Base-by-base conservation (phyloP, 495 filamentous ascomycete species). In the Jackrogersella minutella region DNA sequence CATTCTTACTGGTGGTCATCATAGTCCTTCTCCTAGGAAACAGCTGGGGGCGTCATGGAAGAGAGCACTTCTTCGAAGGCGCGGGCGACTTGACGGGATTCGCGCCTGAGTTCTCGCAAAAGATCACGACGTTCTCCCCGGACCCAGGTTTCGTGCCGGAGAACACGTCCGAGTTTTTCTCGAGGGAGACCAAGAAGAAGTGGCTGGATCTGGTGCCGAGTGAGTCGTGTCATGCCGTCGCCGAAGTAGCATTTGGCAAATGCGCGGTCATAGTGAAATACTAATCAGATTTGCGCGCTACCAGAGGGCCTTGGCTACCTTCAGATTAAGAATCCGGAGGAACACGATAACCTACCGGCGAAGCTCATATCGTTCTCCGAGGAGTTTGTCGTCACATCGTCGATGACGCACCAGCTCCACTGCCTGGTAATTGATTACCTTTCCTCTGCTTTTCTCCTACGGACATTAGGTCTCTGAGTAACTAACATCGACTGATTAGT, bases 351-450 rank as follows among this genome's bases (percentile, higher is more conserved):
- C 71, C 67, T 82, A 2, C 80, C 80, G 6, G 70, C 70, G 5
- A 73, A 68, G 6, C 68, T 83, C 8, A 26, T 69, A 9, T 57
- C 44, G 28, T 79, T 71, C 52, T 66, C 66, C 11, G 73, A 77
- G 13, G 51, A 67, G 28, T 77, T 74, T 26, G 79, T 80, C 22
- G 81, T 81, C 68, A 83, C 81, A 5, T 80, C 81, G 0, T 80
- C 79, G 11, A 76, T 81, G 62, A 83, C 81, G 13, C 79, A 83
- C 57, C 81, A 83, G 51, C 70, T 83, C 3, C 81, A 83, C 65
- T 83, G 81, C 61, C 64, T 83, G 61, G 73, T 74, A 71, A 30
- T 22, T 47, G 34, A 9, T 14, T 21, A 40, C 2, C 8, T 19
- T 44, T 10, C 26, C 14, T 49, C 14, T 8, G 4, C 33, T 13